Base-by-base conservation (phyloP, 2,329 filamentous ascomycete genomes). In the Colletotrichum sojae region DNA sequence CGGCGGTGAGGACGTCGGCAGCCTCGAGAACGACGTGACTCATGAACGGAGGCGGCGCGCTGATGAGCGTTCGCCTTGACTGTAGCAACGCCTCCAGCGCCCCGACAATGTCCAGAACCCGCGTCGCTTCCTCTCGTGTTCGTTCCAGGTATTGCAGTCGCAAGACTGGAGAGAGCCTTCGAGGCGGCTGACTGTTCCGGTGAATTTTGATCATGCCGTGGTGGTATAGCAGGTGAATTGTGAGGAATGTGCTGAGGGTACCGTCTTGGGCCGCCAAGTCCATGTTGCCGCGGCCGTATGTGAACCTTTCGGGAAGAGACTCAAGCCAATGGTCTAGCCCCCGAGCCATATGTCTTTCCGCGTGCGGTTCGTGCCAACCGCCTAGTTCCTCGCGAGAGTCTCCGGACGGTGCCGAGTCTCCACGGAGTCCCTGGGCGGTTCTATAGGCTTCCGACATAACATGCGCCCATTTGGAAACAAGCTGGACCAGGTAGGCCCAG, bases 191-290 rank as follows among this genome's bases (percentile, higher is more conserved):
- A 13, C 85, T 84, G 73, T 91, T 87, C 46, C 92, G 86, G 73
- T 91, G 90, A 36, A 93, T 82, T 72, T 90, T 89, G 78, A 92
- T 86, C 73, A 89, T 79, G 0, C 89, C 85, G 54, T 88, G 85
- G 75, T 91, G 86, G 76, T 91, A 91, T n/a, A 92, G 80, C 31
- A 91, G 81, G 76, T 93, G 91, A 77, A 92, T 86, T 1, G 86
- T 87, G 63, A 92, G 79, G 74, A 90, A 91, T 0, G 85, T 84
- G 5, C 89, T 89, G 2, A 86, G 82, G 72, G 86, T 79, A 16
- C 80, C 88, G 27, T 86, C 85, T 36, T 83, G 79, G 6, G 88
- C 83, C 49, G 86, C 88, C 36, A 82, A 81, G 52, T 89, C 84
- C 15, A 93, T 80, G 66, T 91, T 92, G 62, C 84, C 79, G 4